These are phyloP conservation scores for Cairneyella variabilis DNA, from an alignment of 495 filamentous ascomycete species.

Conservation along the genomic window DNA sequence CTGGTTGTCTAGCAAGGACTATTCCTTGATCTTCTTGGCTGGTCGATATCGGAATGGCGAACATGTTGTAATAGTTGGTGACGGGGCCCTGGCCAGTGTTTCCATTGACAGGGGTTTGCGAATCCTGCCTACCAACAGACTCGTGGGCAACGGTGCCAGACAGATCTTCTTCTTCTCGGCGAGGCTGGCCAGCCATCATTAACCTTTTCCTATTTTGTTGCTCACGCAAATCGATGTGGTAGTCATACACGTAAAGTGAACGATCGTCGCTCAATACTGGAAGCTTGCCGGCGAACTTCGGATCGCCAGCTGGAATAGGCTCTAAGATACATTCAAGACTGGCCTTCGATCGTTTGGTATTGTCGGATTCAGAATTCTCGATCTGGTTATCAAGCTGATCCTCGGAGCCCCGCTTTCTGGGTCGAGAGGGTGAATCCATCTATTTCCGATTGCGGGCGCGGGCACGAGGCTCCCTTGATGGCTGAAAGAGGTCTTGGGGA, in stretches of 20 bases:
- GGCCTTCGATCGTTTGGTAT: background rate
- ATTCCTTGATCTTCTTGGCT: background rate
- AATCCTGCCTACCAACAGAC: background rate
- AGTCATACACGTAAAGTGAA: background rate
- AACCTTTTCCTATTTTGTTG: background rate
- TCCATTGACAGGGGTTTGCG: background rate
- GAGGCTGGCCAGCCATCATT: background rate
- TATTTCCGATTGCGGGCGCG: background rate
- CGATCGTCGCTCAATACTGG: background rate
- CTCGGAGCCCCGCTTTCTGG: background rate
- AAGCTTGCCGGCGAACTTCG: background rate
- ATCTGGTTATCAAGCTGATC: background rate
- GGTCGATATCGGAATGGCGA: background rate
- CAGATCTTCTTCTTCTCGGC: background rate
- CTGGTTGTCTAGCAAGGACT: background rate
- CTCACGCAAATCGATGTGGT: background rate
- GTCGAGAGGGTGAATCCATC: background rate
- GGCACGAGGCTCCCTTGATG: background rate
- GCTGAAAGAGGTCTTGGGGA: background rate
- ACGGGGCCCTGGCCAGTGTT: background rate
- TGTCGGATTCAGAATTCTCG: background rate
- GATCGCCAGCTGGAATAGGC: background rate
- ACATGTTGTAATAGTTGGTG: background rate
- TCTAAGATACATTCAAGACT: background rate
- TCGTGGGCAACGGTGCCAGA: background rate